A percentile compares a stretch with the other conserved stretches of the same genome.
Evolutionary conservation across 1,284 basidiomycete genomes (phyloP).

Genomic region (Anthracocystis walkeri): DNA sequence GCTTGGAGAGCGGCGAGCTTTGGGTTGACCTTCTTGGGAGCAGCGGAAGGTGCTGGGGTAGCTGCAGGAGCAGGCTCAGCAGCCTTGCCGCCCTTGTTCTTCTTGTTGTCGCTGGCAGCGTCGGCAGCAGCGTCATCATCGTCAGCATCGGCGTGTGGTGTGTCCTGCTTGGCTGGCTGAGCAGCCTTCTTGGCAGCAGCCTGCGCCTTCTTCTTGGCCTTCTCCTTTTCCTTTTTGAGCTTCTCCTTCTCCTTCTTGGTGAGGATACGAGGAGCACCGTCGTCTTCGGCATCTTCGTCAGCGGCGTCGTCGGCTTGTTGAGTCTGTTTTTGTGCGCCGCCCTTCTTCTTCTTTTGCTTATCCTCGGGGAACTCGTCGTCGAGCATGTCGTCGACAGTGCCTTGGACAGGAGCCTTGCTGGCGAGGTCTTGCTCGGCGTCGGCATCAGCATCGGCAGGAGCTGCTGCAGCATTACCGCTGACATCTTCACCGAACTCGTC

Average conservation of each 20-base stretch:
- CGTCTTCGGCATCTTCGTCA: conserved; percentile 32
- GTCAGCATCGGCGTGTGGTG: conserved; percentile 29
- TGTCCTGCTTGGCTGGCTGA: conserved; percentile 40
- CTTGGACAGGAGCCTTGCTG: conserved; percentile 52
- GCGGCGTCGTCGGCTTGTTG: conserved; percentile 23
- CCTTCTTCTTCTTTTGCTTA: conserved; percentile 48
- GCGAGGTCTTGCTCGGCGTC: conserved; percentile 30
- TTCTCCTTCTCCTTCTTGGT: conserved; percentile 69
- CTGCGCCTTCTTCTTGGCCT: conserved; percentile 66
- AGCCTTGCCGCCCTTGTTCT: conserved; percentile 63
- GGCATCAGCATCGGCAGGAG: conserved; percentile 17
- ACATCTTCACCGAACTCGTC: conserved; percentile 64
- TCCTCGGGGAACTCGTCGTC: conserved; percentile 53
- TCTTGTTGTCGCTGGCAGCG: conserved; percentile 59
- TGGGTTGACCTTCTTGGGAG: conserved; percentile 62
- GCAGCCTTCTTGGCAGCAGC: conserved; percentile 62
- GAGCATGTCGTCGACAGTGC: conserved; percentile 47
- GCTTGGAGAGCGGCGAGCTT: conserved; percentile 67
- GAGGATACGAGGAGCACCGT: conserved; percentile 56
- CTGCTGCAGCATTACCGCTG: conserved; percentile 44
- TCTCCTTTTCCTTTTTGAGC: conserved; percentile 68
- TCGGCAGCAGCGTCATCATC: conserved; percentile 23
- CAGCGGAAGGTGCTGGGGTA: conserved; percentile 45
- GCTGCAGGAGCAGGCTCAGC: conserved; percentile 42
- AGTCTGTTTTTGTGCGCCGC: conserved; percentile 30